Evolutionary conservation across 352 stramenopile genomes (phyloP), one percentile per base, ranked within the genome.

Genomic region (Elongisporangium prolatum): DNA sequence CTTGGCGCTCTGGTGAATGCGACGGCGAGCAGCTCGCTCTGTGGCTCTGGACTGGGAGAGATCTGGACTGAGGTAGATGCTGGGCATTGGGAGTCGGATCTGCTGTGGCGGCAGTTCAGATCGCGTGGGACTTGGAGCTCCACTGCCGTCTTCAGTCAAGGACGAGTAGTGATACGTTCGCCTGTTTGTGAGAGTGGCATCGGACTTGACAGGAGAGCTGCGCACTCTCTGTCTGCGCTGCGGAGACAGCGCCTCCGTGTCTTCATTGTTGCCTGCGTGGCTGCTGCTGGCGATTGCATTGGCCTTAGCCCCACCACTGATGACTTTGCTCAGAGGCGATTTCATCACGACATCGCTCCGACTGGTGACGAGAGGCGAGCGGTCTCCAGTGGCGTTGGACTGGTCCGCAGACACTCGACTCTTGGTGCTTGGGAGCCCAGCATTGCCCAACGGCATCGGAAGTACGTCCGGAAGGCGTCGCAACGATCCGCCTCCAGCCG

Each of bases 51-150:
- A 68, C 21, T 74, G 64, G 3, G 60, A 67, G 5, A 87, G 53
- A 50, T 85, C 77, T 7, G 77, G 74, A 38, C 71, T 81, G 18
- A 87, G 60, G 47, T 87, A 87, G 51, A 87, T 85, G 54, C 65
- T 86, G 4, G 71, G 73, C 71, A 86, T 80, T 38, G 75, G 61
- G 14, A 84, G 56, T 0, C 68, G 56, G n/a, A 84, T 70, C 20
- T 75, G 73, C 24, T 81, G 72, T 0, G 61, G 28, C 4, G 64
- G 37, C 10, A 77, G 21, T 11, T 84, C 71, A 14, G 61, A 37
- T 1, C 64, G 67, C 25, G 63, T 52, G 11, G 53, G 51, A 40
- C 57, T 69, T n/a, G 64, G 60, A 16, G 7, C 54, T 10, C 47
- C 40, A 44, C 1, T 25, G 16, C 17, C 14, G 10, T 59, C 55